These are phyloP conservation scores for Trifolium fragiferum DNA, from an alignment of 306 rosid genomes.

Conservation along the genomic window DNA sequence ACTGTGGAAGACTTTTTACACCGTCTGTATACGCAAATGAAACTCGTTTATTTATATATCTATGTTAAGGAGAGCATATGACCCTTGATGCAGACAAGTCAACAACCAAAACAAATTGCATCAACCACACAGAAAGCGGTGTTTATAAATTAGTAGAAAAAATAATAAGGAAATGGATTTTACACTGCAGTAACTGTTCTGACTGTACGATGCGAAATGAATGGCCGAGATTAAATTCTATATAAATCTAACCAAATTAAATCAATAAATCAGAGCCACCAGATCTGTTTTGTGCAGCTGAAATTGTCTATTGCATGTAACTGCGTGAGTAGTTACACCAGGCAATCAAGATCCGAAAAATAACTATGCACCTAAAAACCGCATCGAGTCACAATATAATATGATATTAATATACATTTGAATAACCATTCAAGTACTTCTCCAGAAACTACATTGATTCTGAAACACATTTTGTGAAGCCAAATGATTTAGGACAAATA, in stretches of 20 bases:
- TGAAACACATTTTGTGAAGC: slow-evolving; percentile 37
- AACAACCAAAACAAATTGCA: slow-evolving; percentile 18
- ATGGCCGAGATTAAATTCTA: too few relatives aligned
- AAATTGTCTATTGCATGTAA: too few relatives aligned
- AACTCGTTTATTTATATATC: neutral
- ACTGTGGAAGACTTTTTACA: too few relatives aligned
- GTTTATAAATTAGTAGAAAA: neutral
- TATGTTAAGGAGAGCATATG: neutral
- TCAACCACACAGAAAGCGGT: neutral
- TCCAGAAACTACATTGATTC: slow-evolving; percentile 40
- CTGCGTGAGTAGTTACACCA: too few relatives aligned
- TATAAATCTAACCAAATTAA: too few relatives aligned
- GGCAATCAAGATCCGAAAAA: too few relatives aligned
- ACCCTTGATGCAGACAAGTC: neutral
- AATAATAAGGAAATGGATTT: too few relatives aligned
- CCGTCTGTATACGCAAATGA: neutral
- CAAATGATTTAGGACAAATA: slow-evolving; percentile 39
- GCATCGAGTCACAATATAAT: slow-evolving; percentile 25
- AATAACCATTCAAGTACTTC: slow-evolving; percentile 43
- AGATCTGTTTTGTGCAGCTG: too few relatives aligned
- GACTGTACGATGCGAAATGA: too few relatives aligned
- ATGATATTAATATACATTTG: slow-evolving; percentile 42
- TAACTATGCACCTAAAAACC: neutral
- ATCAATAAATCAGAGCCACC: too few relatives aligned
- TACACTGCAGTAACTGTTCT: too few relatives aligned